Percentiles rank a stretch among this genome's conserved stretches.
phyloP scores from a whole-genome alignment of 2,329 filamentous ascomycete species.

The Neopestalotiopsis clavispora region DNA sequence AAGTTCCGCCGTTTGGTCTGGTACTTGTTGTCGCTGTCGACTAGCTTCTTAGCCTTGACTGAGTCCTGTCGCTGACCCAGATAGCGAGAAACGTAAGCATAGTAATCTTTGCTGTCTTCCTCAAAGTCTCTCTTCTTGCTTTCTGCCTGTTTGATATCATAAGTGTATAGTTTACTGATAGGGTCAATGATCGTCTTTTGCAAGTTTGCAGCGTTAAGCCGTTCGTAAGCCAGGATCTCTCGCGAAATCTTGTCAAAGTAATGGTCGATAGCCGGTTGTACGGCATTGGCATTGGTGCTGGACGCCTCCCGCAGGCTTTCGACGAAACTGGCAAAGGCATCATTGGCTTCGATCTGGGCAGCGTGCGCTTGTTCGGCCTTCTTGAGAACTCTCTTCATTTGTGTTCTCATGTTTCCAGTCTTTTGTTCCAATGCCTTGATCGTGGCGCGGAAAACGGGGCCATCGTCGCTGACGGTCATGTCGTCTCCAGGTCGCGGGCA shows the following conservation, averaged over 20 bases:
- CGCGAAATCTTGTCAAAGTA: constrained; percentile 97
- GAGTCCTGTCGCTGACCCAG: constrained; percentile 96
- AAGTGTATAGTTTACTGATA: constrained; percentile 85
- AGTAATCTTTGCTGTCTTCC: constrained; percentile 98
- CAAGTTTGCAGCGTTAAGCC: constrained; percentile 80
- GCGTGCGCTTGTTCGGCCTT: constrained; percentile 87
- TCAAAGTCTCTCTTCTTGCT: constrained; percentile 97
- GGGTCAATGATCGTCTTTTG: constrained; percentile 96
- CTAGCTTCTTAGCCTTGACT: constrained; percentile 95
- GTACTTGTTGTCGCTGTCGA: constrained; percentile 94
- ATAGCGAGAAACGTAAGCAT: constrained; percentile 92
- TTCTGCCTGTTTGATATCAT: constrained; percentile 98
- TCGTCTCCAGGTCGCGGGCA: constrained; percentile 87
- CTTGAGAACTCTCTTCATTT: constrained; percentile 96
- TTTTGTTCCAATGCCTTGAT: constrained; percentile 97
- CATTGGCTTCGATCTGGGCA: constrained; percentile 83
- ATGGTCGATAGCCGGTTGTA: constrained; percentile 95
- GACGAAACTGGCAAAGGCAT: constrained; percentile 81
- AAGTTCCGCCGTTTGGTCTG: constrained; percentile 93
- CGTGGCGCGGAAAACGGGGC: constrained; percentile 92
- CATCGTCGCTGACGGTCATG: constrained; percentile 84
- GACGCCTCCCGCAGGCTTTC: constrained; percentile 87
- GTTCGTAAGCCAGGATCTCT: constrained; percentile 87
- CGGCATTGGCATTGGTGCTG: constrained; percentile 89
- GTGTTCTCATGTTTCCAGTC: constrained; percentile 88